Percentiles rank a stretch among this genome's conserved stretches.
Conservation (phyloP, 177 flowering plant genomes). For the Vitis hybrid region DNA sequence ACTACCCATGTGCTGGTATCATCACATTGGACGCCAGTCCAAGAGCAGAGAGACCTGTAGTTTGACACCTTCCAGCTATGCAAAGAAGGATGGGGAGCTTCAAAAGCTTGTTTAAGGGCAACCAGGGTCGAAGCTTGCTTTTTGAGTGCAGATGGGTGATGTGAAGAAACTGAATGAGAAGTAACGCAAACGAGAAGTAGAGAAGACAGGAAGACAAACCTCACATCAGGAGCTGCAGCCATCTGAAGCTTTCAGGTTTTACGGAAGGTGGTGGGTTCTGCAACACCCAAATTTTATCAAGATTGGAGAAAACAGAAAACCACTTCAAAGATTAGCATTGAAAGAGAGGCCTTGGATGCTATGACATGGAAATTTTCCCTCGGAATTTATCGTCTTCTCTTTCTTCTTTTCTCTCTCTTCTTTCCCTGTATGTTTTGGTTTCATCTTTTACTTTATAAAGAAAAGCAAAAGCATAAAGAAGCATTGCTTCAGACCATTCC, state of each 20-base stretch:
- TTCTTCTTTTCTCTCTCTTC: conserved; percentile 3
- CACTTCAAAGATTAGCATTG: conserved; percentile 3
- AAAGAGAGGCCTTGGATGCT: not conserved
- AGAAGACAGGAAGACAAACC: conserved; percentile 19
- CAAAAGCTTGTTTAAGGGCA: conserved; percentile 46
- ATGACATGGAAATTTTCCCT: no score
- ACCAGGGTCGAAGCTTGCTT: conserved; percentile 51
- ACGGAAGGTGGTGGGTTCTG: conserved; percentile 10
- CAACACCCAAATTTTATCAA: conserved; percentile 6
- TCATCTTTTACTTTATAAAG: conserved; percentile 32
- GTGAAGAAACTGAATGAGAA: conserved; percentile 27
- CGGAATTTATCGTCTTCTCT: conserved; percentile 11
- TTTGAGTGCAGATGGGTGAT: conserved; percentile 21
- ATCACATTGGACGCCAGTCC: conserved; percentile 64
- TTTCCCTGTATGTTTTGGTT: conserved; percentile 17
- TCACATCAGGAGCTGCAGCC: conserved; percentile 24
- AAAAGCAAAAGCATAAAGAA: conserved; percentile 37
- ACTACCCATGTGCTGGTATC: conserved; percentile 23
- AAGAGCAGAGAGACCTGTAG: conserved; percentile 54
- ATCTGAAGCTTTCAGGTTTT: conserved; percentile 15
- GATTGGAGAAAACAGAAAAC: conserved; percentile 14
- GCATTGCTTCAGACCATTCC: conserved; percentile 15
- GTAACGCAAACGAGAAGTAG: conserved; percentile 12
- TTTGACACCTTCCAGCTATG: conserved; percentile 50
- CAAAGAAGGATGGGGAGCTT: conserved; percentile 24